Conservation (phyloP, 139 green algal genomes). For the Picochlorum costavermella region DNA sequence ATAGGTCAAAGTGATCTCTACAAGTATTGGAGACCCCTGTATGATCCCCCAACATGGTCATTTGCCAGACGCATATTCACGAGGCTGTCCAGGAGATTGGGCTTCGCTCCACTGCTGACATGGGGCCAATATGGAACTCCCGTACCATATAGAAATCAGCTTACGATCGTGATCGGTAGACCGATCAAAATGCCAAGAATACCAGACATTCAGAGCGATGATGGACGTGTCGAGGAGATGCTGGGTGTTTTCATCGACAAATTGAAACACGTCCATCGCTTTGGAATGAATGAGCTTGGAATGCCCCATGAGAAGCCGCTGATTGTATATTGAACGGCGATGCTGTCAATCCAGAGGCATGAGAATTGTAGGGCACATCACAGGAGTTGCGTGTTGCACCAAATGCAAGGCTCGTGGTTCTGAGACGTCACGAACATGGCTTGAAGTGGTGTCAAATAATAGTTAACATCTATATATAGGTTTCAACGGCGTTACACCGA, state of each 20-base stretch:
- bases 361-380: no score
- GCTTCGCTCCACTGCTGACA: conserved; percentile 18
- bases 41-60: conserved; percentile 17
- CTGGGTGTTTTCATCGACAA: conserved; percentile 19
- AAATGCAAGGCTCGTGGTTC: no score
- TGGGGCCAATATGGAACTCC: conserved; percentile 13
- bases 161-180: conserved; percentile 20
- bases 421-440: no score
- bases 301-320: no score
- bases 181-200: conserved; percentile 18
- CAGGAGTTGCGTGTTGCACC: no score
- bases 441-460: no score
- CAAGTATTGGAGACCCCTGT: conserved; percentile 31
- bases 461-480: no score
- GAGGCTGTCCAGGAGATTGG: conserved; percentile 14
- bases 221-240: conserved; percentile 15
- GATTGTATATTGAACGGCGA: no score
- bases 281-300: no score
- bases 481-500: no score
- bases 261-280: conserved; percentile 11
- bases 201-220: background rate
- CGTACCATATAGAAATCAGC: background rate
- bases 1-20: conserved; percentile 80
- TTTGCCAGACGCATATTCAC: conserved; percentile 2
- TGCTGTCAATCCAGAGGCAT: no score